Evolutionary conservation across 2,329 filamentous ascomycete species (phyloP), one percentile per base, ranked within the genome.

Genomic region (Hirsutella thompsonii): DNA sequence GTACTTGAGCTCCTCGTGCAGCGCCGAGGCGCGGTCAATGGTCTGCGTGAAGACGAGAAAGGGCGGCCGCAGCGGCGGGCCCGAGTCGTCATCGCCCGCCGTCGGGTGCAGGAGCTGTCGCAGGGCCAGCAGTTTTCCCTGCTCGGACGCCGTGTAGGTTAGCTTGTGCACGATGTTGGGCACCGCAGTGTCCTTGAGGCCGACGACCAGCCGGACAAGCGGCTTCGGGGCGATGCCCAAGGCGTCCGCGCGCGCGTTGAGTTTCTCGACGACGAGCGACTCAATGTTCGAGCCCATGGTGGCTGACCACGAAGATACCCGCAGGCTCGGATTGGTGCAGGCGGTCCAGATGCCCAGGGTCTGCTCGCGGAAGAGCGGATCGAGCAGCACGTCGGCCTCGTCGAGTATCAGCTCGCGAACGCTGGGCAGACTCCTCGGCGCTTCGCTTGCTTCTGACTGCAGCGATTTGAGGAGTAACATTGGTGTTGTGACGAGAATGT

Each of bases 41-140:
- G 90, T 95, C 63, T 98, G 92, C 0, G 90, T 92, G 60, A 98
- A 98, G 45, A 98, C 82, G 5, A 98, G 72, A 63, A 95, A 94
- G 0, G 92, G 92, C 0, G 92, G 87, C 1, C 85, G 79, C 36
- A 96, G 68, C 6, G 69, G 67, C 21, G 76, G 70, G 9, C 74
- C 71, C 0, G 78, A 70, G 47, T 67, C 63, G 44, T 62, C 59
- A n/a, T n/a, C n/a, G 10, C 67, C 64, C 1, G 78, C 69, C 6
- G 74, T 74, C 0, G 90, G 89, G 50, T 87, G 88, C 2, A 96
- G 70, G 23, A 98, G 75, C 56, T 96, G 88, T 36, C 92, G 83
- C 11, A 98, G 72, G 6, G 86, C 89, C 41, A 95, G 78, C 23
- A 98, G 77, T 58, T 98, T 98, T 45, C 92, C 92, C 53, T 86